A percentile compares a stretch with the other conserved stretches of the same genome.
Evolutionary conservation across 2,329 filamentous ascomycete species (phyloP).

Genomic region (Aspergillus versicolor): DNA sequence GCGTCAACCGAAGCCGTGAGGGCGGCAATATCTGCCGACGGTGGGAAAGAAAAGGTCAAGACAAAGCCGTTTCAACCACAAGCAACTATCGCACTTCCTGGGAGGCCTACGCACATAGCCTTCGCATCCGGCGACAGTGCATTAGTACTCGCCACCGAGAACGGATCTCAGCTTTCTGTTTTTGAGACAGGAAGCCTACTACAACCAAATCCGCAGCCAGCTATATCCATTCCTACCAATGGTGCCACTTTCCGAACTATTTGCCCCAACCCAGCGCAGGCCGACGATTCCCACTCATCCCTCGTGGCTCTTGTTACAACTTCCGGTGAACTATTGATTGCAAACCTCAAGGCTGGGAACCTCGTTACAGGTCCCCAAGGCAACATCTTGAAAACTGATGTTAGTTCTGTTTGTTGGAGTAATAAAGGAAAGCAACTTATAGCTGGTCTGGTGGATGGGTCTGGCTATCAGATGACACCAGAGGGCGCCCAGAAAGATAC

Average conservation of each 20-base stretch:
- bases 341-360: slow-evolving; percentile 69
- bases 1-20: slow-evolving; percentile 75
- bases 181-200: slow-evolving; percentile 73
- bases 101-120: slow-evolving; percentile 79
- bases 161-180: slow-evolving; percentile 76
- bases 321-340: slow-evolving; percentile 79
- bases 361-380: slow-evolving; percentile 62
- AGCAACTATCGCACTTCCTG: slow-evolving; percentile 68
- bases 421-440: slow-evolving; percentile 89
- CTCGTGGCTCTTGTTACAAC: slow-evolving; percentile 78
- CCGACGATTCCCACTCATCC: slow-evolving; percentile 54
- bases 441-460: slow-evolving; percentile 79
- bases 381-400: slow-evolving; percentile 67
- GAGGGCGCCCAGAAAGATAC: slow-evolving; percentile 73
- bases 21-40: slow-evolving; percentile 66
- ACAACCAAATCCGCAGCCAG: slow-evolving; percentile 64
- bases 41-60: slow-evolving; percentile 58
- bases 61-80: slow-evolving; percentile 71
- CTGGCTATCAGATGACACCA: slow-evolving; percentile 77
- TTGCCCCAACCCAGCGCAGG: slow-evolving; percentile 72
- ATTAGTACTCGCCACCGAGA: slow-evolving; percentile 78
- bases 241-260: slow-evolving; percentile 71
- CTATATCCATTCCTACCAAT: slow-evolving; percentile 75
- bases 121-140: slow-evolving; percentile 90
- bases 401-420: slow-evolving; percentile 88